Base-by-base conservation (phyloP, 23 red algal species). In the Agarophyton chilense region DNA sequence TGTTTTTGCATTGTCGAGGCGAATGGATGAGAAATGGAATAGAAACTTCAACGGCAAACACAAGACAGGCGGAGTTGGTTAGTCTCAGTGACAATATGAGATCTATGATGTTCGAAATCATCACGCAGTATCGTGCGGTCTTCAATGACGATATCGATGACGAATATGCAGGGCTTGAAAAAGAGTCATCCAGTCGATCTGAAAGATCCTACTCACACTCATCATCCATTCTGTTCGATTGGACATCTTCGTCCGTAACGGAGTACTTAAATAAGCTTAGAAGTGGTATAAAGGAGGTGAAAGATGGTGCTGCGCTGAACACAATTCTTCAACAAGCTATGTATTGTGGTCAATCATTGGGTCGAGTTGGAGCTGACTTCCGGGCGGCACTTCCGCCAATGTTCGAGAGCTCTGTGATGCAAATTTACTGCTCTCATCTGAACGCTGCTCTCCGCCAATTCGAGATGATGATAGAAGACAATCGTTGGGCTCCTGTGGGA, bases 291-390 rank as follows among this genome's bases (percentile, higher is more conserved):
- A 70, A 47, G n/a, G 79, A 90, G n/a, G 62, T 99, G 21, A 51
- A 45, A 43, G 97, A 99, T 50, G 93, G 90, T 4, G 87, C 89
- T 9, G 64, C 79, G 0, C 32, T 99, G 16, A 89, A 82, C 47
- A 94, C 97, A 39, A 77, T 90, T 2, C 53, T 94, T 57, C 74
- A 95, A 74, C 97, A 96, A 62, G 87, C 89, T n/a, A 95, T 96
- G 85, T 90, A 84, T 31, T 96, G 93, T 63, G 97, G 93, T 1
- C 82, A 95, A 85, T 92, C 92, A 18, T 93, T 99, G 1, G 85
- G 97, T 42, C 92, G 97, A 67, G 84, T 99, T 62, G 97, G 93
- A 26, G 79, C 84, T 16, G 97, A 99, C 72, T 96, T 95, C 84
- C 89, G 97, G 19, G 41, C 88, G 4, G 78, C 80, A 1, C 90